These are phyloP conservation scores for Penicillium fuscoglaucum DNA, from an alignment of 2,329 filamentous ascomycete species.

Conservation along the genomic window DNA sequence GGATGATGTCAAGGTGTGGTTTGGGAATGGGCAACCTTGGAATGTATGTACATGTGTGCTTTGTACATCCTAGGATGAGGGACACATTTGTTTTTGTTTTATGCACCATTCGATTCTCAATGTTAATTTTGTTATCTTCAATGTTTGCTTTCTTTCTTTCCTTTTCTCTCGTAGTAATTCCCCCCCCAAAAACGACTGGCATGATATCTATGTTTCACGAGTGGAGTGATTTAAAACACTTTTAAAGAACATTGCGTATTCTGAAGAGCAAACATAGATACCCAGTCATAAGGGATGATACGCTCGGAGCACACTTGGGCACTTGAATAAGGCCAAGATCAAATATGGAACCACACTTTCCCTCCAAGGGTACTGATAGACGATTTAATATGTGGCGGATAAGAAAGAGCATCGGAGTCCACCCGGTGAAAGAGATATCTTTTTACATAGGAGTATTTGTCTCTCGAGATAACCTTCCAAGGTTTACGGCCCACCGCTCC, in stretches of 20 bases:
- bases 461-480: conserved; percentile 11
- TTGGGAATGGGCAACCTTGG: no score
- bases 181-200: neutral
- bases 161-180: neutral
- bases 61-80: no score
- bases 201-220: neutral
- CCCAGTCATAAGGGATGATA: neutral
- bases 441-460: conserved; percentile 27
- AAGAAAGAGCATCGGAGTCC: neutral
- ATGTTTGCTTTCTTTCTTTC: neutral
- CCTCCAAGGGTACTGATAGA: neutral
- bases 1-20: neutral
- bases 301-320: neutral
- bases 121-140: neutral
- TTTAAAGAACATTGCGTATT: neutral
- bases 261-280: neutral
- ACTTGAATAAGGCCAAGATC: neutral
- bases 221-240: neutral
- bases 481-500: conserved; percentile 18
- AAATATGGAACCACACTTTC: neutral
- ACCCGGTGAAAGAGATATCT: conserved; percentile 8
- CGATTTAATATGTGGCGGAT: neutral
- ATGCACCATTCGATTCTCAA: neutral
- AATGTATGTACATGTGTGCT: neutral
- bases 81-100: neutral